Conservation (phyloP, 2,329 filamentous ascomycete species). For the Pyrenochaeta sp. region DNA sequence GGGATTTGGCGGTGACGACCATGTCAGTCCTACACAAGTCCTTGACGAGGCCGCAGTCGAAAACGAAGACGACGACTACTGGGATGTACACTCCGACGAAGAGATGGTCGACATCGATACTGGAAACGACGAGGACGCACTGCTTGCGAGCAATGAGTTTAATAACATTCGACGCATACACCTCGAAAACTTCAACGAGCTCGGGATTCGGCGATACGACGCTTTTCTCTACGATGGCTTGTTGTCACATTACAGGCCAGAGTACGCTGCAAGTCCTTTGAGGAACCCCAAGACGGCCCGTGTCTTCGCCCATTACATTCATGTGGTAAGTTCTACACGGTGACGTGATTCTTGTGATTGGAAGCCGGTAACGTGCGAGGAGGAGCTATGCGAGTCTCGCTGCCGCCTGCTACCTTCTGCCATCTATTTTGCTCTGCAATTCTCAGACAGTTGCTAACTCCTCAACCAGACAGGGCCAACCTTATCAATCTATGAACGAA, state of each 20-base stretch:
- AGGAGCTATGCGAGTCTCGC: neutral
- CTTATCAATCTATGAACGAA: constrained; percentile 86
- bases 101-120: constrained; percentile 48
- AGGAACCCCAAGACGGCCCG: constrained; percentile 81
- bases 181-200: constrained; percentile 44
- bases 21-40: constrained; percentile 45
- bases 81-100: constrained; percentile 59
- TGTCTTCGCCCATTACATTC: constrained; percentile 91
- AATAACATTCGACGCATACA: constrained; percentile 50
- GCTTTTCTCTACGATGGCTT: constrained; percentile 58
- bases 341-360: neutral
- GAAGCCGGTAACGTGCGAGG: neutral
- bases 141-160: constrained; percentile 42
- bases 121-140: constrained; percentile 27
- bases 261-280: constrained; percentile 68
- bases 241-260: constrained; percentile 55
- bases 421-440: neutral
- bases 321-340: constrained; percentile 59
- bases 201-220: constrained; percentile 54
- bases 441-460: constrained; percentile 11
- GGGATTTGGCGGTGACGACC: constrained; percentile 52
- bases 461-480: constrained; percentile 72
- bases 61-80: constrained; percentile 59
- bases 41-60: constrained; percentile 53
- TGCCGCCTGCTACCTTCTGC: neutral